A percentile compares a stretch with the other conserved stretches of the same genome.
Conservation (phyloP, 1,284 basidiomycete species). For the Phylloporus sp. region DNA sequence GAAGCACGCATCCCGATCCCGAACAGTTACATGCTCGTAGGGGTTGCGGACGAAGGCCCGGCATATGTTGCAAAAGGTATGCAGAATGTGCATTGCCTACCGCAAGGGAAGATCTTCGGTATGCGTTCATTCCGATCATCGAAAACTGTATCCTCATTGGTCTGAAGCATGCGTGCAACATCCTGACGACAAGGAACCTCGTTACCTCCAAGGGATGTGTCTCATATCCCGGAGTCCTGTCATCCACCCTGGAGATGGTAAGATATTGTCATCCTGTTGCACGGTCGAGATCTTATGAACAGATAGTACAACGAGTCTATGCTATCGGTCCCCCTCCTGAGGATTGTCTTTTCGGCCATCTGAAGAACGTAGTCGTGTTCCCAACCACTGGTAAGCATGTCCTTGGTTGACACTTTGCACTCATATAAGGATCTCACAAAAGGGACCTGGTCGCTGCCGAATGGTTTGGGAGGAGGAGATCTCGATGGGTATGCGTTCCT, state of each 20-base stretch:
- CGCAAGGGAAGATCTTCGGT: slow-evolving; percentile 70
- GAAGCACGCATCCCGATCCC: slow-evolving; percentile 75
- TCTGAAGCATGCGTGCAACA: slow-evolving; percentile 65
- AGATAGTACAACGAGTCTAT: slow-evolving; percentile 69
- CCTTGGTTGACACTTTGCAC: background rate
- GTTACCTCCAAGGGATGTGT: slow-evolving; percentile 62
- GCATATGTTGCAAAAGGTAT: slow-evolving; percentile 58
- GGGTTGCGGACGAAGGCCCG: slow-evolving; percentile 80
- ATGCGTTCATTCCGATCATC: slow-evolving; percentile 20
- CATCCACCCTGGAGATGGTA: slow-evolving; percentile 77
- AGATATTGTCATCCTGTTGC: slow-evolving; percentile 15
- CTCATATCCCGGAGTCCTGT: slow-evolving; percentile 74
- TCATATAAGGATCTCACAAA: background rate
- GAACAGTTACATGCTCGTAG: slow-evolving; percentile 71
- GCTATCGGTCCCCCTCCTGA: slow-evolving; percentile 76
- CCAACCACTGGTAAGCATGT: slow-evolving; percentile 65
- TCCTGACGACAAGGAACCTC: slow-evolving; percentile 53
- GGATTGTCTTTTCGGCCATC: slow-evolving; percentile 65
- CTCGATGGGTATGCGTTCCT: slow-evolving; percentile 67
- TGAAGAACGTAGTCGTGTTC: slow-evolving; percentile 79
- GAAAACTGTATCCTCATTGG: slow-evolving; percentile 28
- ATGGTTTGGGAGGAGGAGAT: slow-evolving; percentile 76
- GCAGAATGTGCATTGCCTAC: slow-evolving; percentile 61
- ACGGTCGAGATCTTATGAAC: slow-evolving; percentile 11
- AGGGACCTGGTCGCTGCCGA: slow-evolving; percentile 72